Evolutionary conservation across 2,329 filamentous ascomycete genomes (phyloP).

Genomic region (Calonectria hongkongensis): DNA sequence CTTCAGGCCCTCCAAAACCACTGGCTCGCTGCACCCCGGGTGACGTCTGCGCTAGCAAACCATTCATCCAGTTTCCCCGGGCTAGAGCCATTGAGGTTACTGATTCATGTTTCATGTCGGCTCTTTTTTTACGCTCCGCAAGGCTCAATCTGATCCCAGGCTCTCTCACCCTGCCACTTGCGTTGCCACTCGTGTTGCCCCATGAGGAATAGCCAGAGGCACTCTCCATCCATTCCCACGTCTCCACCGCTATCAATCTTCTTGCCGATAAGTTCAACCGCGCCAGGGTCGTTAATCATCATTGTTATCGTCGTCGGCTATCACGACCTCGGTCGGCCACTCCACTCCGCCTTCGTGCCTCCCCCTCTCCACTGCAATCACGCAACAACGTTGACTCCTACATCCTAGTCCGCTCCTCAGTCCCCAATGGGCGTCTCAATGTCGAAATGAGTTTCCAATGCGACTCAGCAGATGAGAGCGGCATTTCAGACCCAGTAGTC

Average conservation of each 20-base stretch:
- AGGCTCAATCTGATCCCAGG: background rate
- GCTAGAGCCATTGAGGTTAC: background rate
- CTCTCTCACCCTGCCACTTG: no score
- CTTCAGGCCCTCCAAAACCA: background rate
- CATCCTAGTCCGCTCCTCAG: slow-evolving; percentile 1
- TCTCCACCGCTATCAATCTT: slow-evolving; percentile 8
- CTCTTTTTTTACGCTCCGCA: slow-evolving; percentile 19
- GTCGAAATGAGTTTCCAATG: slow-evolving; percentile 8
- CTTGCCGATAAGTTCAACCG: slow-evolving; percentile 4
- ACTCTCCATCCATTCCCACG: background rate
- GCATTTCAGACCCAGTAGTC: background rate
- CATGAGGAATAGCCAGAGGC: background rate
- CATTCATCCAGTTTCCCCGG: background rate
- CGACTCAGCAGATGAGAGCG: background rate
- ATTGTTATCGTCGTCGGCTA: slow-evolving; percentile 22
- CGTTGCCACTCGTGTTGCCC: background rate
- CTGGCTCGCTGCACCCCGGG: slow-evolving; percentile 16
- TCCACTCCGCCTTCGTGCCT: slow-evolving; percentile 13
- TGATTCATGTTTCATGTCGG: background rate
- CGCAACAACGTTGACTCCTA: slow-evolving; percentile 9
- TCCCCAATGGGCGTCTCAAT: background rate
- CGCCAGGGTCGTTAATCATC: background rate
- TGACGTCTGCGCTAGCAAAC: background rate
- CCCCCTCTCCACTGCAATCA: slow-evolving; percentile 20
- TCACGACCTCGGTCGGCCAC: slow-evolving; percentile 13